Percentiles rank a stretch among this genome's conserved stretches.
These are phyloP conservation scores for Globisporangium uncinulatum DNA, from an alignment of 352 stramenopile species.

Conservation along the genomic window DNA sequence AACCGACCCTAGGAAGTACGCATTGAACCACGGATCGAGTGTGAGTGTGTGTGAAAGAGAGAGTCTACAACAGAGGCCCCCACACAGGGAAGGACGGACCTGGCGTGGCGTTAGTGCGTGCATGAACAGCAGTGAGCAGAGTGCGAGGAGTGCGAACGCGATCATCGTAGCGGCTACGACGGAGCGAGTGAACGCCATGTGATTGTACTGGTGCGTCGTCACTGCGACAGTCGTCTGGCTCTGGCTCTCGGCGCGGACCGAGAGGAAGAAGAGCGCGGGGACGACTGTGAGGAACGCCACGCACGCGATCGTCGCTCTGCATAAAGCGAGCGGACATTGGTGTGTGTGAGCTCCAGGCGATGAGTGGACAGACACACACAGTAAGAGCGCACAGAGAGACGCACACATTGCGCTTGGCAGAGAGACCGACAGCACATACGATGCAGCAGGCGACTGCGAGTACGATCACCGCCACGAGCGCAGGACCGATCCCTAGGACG, in stretches of 20 bases:
- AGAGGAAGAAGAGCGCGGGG: slow-evolving; percentile 31
- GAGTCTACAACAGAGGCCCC: too few species aligned
- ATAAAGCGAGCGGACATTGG: neutral
- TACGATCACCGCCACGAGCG: slow-evolving; percentile 31
- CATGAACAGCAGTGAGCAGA: slow-evolving; percentile 29
- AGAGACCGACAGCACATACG: slow-evolving; percentile 27
- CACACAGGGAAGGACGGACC: slow-evolving; percentile 8
- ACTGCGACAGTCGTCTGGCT: neutral
- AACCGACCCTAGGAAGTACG: slow-evolving; percentile 19
- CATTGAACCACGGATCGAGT: neutral
- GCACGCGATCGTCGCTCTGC: slow-evolving; percentile 20
- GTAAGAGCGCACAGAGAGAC: neutral
- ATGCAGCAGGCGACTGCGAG: slow-evolving; percentile 22
- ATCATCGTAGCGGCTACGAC: slow-evolving; percentile 31
- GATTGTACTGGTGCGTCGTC: slow-evolving; percentile 29
- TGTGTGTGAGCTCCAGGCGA: too few species aligned
- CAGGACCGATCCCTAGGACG: slow-evolving; percentile 24
- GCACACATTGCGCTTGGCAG: slow-evolving; percentile 10
- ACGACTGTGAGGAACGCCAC: slow-evolving; percentile 20
- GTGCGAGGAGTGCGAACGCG: slow-evolving; percentile 26
- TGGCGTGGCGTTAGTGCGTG: slow-evolving; percentile 27
- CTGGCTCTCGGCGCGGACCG: slow-evolving; percentile 22
- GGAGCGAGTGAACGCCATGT: slow-evolving; percentile 25
- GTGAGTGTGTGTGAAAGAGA: neutral
- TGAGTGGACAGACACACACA: too few species aligned